phyloP scores from a whole-genome alignment of 73 alveolate genomes.

The Paramecium pentaurelia region DNA sequence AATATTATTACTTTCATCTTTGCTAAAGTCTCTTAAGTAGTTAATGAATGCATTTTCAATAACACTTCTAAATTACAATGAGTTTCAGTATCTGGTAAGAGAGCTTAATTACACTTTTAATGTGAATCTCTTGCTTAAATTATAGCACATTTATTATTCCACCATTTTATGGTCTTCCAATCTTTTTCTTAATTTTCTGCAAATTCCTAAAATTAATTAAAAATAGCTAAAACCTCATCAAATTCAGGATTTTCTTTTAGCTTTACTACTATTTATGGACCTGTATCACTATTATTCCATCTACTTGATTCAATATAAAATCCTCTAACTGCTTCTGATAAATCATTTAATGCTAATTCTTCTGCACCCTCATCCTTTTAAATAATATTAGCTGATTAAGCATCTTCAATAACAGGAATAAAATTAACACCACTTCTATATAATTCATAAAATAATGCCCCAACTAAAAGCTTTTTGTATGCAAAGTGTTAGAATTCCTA shows the following conservation, averaged over 20 bases:
- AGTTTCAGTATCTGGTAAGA: slow-evolving; percentile 53
- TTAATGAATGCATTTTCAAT: slow-evolving; percentile 48
- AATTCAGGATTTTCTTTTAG: slow-evolving; percentile 57
- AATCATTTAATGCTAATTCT: slow-evolving; percentile 47
- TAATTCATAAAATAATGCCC: slow-evolving; percentile 68
- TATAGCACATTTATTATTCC: slow-evolving; percentile 46
- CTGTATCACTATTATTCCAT: slow-evolving; percentile 47
- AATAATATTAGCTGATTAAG: slow-evolving; percentile 52
- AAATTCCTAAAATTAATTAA: slow-evolving; percentile 21
- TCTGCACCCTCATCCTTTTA: slow-evolving; percentile 56
- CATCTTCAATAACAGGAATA: slow-evolving; percentile 75
- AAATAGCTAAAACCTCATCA: slow-evolving; percentile 1
- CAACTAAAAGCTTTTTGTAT: slow-evolving; percentile 65
- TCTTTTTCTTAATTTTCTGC: slow-evolving; percentile 59
- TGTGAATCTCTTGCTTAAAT: slow-evolving; percentile 59
- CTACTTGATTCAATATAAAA: slow-evolving; percentile 59
- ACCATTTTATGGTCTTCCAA: slow-evolving; percentile 58
- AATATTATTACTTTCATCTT: slow-evolving; percentile 13
- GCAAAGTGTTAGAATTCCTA: slow-evolving; percentile 65
- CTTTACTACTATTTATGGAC: slow-evolving; percentile 26
- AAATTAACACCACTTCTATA: slow-evolving; percentile 77
- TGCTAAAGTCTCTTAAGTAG: neutral
- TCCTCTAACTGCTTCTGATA: slow-evolving; percentile 53
- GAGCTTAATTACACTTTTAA: slow-evolving; percentile 21
- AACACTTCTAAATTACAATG: slow-evolving; percentile 48